phyloP scores from a whole-genome alignment of 2,329 filamentous ascomycete species.

The Penicillium freii region DNA sequence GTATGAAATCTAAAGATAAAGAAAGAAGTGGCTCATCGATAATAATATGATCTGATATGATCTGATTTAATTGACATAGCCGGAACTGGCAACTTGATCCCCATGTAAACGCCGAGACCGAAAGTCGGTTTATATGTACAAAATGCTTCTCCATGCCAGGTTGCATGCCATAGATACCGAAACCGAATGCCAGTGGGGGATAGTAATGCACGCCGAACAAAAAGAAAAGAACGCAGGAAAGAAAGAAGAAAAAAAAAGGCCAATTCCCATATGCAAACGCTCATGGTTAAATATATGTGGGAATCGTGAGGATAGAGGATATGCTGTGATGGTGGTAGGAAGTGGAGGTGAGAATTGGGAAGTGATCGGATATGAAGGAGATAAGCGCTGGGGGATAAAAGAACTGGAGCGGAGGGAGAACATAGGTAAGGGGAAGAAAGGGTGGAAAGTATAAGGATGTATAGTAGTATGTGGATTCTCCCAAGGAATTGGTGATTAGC shows the following conservation, averaged over 20 bases:
- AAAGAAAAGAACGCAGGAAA: neutral
- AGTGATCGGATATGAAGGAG: neutral
- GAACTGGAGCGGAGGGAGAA: neutral
- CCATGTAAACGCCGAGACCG: conserved; percentile 5
- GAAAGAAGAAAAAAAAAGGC: neutral
- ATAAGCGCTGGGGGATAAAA: neutral
- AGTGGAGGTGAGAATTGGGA: neutral
- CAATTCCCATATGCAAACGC: conserved; percentile 9
- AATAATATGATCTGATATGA: neutral
- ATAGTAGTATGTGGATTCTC: neutral
- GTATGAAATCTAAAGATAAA: neutral
- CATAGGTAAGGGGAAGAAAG: neutral
- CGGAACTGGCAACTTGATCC: neutral
- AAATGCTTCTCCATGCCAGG: conserved; percentile 9
- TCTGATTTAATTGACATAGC: neutral
- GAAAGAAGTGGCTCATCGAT: neutral
- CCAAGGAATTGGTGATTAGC: neutral
- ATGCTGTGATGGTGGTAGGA: neutral
- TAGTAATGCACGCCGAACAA: conserved; percentile 5
- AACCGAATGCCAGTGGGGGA: conserved; percentile 5
- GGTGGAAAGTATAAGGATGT: neutral
- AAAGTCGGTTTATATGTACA: conserved; percentile 12
- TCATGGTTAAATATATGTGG: neutral
- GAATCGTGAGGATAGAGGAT: neutral
- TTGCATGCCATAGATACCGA: conserved; percentile 6